Conservation (phyloP, 2,329 filamentous ascomycete species). For the Penicillium psychrosexuale region DNA sequence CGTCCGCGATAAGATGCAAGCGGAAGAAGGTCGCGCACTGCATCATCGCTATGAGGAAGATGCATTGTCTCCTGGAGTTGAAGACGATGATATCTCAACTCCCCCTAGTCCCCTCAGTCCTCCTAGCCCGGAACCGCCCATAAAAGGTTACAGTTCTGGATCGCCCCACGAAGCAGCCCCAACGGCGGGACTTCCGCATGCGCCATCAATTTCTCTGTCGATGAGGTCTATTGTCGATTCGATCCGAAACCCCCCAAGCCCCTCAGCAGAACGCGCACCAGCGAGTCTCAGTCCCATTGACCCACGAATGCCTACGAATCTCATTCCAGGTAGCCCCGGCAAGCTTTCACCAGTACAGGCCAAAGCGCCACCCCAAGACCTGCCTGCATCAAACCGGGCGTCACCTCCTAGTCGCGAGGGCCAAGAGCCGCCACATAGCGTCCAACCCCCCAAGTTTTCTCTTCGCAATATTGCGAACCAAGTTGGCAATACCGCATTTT, state of each 20-base stretch:
- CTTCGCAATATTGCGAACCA: conserved; percentile 41
- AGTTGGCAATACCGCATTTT: conserved; percentile 63
- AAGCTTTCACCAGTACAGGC: conserved; percentile 11
- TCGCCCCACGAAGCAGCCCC: conserved; percentile 29
- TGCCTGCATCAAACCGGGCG: conserved; percentile 14
- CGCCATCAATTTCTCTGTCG: conserved; percentile 18
- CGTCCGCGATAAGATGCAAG: conserved; percentile 52
- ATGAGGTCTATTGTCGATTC: conserved; percentile 25
- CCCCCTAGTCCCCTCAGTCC: conserved; percentile 7
- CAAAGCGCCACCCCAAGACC: conserved; percentile 7
- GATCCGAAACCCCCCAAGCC: conserved; percentile 28
- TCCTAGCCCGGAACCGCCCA: conserved; percentile 16
- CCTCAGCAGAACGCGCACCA: conserved; percentile 14
- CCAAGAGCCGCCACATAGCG: conserved; percentile 17
- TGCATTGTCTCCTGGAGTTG: conserved; percentile 28
- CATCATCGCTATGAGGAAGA: conserved; percentile 43
- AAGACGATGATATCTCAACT: conserved; percentile 12
- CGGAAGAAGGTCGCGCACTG: conserved; percentile 51
- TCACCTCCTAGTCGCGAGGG: conserved; percentile 11
- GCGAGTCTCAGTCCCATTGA: conserved; percentile 26
- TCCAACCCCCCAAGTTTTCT: conserved; percentile 33
- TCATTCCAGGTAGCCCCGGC: conserved; percentile 22
- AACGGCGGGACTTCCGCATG: conserved; percentile 25
- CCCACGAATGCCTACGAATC: conserved; percentile 22
- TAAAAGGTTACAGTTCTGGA: conserved; percentile 11